A percentile compares a stretch with the other conserved stretches of the same genome.
Evolutionary conservation across 75 land plant species (phyloP).

Genomic region (Sequoia sempervirens): DNA sequence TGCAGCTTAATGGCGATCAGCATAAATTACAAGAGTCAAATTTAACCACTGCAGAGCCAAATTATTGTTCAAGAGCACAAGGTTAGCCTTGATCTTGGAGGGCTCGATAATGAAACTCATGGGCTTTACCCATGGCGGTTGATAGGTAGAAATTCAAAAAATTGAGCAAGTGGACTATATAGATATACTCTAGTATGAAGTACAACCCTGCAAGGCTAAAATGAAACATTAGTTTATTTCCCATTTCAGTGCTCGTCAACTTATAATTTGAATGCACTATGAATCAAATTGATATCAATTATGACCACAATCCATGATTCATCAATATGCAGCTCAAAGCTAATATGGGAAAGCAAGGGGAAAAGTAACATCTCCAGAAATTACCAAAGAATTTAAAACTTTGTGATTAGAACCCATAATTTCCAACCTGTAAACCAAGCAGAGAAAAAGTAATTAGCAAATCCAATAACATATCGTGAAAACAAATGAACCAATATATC

Average conservation of each 20-base stretch:
- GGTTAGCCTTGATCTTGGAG: no score
- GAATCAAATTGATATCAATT: neutral
- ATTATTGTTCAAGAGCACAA: no score
- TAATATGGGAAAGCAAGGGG: no score
- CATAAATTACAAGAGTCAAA: no score
- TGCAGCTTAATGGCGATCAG: no score
- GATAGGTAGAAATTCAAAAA: constrained; percentile 93
- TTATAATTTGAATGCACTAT: neutral
- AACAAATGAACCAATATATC: neutral
- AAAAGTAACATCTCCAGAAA: no score
- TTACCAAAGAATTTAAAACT: constrained; percentile 79
- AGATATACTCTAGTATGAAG: constrained; percentile 87
- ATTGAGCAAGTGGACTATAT: constrained; percentile 92
- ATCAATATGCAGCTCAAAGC: no score
- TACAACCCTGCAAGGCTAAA: constrained; percentile 42
- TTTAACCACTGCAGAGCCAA: no score
- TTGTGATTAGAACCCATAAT: constrained; percentile 90
- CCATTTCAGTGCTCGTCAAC: no score
- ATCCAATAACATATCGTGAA: neutral
- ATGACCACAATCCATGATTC: neutral
- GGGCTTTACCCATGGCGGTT: constrained; percentile 42
- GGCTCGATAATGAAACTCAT: no score
- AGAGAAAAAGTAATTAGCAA: constrained; percentile 4
- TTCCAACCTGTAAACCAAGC: constrained; percentile 64
- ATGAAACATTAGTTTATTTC: neutral